Evolutionary conservation across 2,329 filamentous ascomycete genomes (phyloP).

Genomic region (Trichoderma atrobrunneum): DNA sequence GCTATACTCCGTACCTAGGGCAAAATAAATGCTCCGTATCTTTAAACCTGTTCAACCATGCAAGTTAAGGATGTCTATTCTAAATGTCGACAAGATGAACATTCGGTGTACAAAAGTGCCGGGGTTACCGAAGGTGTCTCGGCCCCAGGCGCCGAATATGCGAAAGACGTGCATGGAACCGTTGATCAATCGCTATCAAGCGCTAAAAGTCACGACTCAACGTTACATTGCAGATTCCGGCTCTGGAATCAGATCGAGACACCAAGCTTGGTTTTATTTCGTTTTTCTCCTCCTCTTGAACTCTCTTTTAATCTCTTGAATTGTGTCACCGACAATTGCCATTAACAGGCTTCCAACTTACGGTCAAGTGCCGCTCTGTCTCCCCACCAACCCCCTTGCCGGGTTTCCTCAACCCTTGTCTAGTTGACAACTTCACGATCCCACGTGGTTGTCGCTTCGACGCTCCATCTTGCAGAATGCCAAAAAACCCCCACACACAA

Average conservation of each 20-base stretch:
- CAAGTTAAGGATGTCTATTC: not conserved
- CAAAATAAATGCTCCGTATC: not conserved
- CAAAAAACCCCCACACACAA: not conserved
- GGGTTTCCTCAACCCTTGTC: not conserved
- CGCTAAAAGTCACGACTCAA: not conserved
- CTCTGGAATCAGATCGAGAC: not conserved
- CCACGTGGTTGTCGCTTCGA: constrained; percentile 9
- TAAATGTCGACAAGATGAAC: not conserved
- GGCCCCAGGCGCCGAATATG: not conserved
- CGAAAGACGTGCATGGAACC: not conserved
- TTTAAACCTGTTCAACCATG: not conserved
- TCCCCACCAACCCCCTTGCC: not conserved
- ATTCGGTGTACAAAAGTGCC: not conserved
- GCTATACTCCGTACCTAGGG: not conserved
- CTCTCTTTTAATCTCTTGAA: not conserved
- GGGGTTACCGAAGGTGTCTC: not conserved
- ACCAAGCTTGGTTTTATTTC: not conserved
- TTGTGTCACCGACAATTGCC: not conserved
- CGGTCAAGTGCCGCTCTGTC: not conserved
- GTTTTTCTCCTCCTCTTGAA: too few species aligned
- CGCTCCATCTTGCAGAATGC: not conserved
- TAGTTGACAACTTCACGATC: not conserved
- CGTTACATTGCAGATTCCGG: not conserved
- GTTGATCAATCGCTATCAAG: not conserved
- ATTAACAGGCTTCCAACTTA: not conserved